Evolutionary conservation across 306 rosid species (phyloP), one percentile per base, ranked within the genome.

Genomic region (Delonix regia): DNA sequence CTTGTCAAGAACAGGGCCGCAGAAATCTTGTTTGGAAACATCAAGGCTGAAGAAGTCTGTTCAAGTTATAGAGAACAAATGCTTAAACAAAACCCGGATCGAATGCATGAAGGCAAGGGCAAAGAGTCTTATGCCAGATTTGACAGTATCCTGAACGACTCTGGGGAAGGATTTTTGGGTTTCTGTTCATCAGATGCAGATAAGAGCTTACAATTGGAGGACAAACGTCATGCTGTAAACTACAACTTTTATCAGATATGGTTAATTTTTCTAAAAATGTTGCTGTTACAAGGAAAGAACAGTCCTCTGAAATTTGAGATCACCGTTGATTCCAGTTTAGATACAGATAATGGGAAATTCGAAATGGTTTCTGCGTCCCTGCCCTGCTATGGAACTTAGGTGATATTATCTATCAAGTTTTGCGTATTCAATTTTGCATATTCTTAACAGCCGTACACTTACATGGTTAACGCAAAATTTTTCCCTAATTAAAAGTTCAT

Each of bases 1-100:
- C 90, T 92, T 0, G 92, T 94, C 49, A 90, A 65, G 87, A 90
- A 92, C 84, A 88, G 66, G 76, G 97, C 91, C 0, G 97, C 97
- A 39, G 97, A 90, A 68, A 83, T 90, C 69, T 86, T 94, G 88
- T 94, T 92, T 78, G 97, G 93, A 49, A 94, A 90, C 83, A 80
- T 92, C 76, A 89, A 79, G 83, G 98, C 97, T 28, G 93, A 88
- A 70, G 83, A 83, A 47, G 90, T 92, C 10, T 83, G 80, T 74
- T 85, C 74, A 0, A 67, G 88, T 80, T 86, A 85, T 45, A 86
- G 60, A 80, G 86, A 68, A 51, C 86, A 74, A 30, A 83, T 57
- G 57, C 77, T 61, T 21, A 62, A 66, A 16, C 67, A 28, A 52
- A 65, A 74, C 19, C 67, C 59, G 13, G 73, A 67, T 72, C 73